Percentiles rank a stretch among this genome's conserved stretches.
These are phyloP conservation scores for Thalia dealbata DNA, from an alignment of 176 grass and related monocot genomes.

Conservation along the genomic window DNA sequence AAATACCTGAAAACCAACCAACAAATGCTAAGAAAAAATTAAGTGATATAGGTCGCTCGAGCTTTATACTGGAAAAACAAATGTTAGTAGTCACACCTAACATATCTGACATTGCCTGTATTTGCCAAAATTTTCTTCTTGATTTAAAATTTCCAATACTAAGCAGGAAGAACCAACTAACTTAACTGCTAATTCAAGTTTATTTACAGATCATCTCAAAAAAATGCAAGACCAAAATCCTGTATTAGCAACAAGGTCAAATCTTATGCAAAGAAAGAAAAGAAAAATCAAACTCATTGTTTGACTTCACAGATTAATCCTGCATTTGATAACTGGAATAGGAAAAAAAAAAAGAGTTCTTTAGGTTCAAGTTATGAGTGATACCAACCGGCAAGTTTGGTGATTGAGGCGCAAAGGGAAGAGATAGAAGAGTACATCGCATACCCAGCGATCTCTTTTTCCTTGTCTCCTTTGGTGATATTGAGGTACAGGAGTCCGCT, in stretches of 20 bases:
- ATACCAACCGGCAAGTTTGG: slow-evolving; percentile 77
- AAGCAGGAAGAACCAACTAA: neutral
- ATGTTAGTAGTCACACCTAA: too few relatives aligned
- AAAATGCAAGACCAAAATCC: neutral
- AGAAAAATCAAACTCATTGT: too few relatives aligned
- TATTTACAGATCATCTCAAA: neutral
- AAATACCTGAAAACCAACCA: neutral
- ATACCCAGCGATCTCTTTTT: slow-evolving; percentile 41
- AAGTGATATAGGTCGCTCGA: too few relatives aligned
- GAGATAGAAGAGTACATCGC: slow-evolving; percentile 71
- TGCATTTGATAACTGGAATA: neutral
- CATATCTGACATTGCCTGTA: too few relatives aligned
- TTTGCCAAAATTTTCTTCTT: neutral
- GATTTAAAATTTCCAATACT: neutral
- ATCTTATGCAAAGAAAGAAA: neutral
- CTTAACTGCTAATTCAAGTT: neutral
- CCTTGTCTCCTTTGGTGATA: slow-evolving; percentile 6
- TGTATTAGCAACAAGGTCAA: neutral
- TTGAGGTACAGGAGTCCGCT: slow-evolving; percentile 51
- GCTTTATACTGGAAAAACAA: too few relatives aligned
- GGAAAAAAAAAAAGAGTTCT: neutral
- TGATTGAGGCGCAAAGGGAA: slow-evolving; percentile 73
- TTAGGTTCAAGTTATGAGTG: too few relatives aligned
- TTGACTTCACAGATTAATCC: too few relatives aligned
- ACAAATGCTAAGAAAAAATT: neutral